Base-by-base conservation (phyloP, 2,329 filamentous ascomycete species). In the Raffaelea ambrosiae region DNA sequence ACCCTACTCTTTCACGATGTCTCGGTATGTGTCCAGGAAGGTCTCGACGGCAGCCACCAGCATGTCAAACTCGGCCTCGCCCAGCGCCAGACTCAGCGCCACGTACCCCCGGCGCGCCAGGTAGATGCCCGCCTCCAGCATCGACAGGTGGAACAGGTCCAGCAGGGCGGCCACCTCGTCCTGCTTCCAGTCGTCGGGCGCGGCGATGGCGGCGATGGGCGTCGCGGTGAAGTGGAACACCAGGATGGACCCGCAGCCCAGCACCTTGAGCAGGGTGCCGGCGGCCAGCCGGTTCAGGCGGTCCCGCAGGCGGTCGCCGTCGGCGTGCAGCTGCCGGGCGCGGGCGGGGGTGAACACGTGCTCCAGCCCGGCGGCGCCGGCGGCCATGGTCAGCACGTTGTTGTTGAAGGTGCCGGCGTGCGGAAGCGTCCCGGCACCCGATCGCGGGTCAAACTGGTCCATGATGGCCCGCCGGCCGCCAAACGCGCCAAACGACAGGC, bases 381-480 rank as follows among this genome's bases (percentile, higher is more conserved):
- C 74, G 18, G 67, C 65, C 69, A 83, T 84, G 2, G 73, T 73
- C 13, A 83, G 60, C 2, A 69, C 52, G 54, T 82, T 81, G 54
- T 82, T 82, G 54, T 83, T 81, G 61, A 79, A 82, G 0, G 78
- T 82, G 0, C 78, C 78, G 0, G 75, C 72, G 53, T 82, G 77
- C 1, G 63, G 59, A 4, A 77, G 59, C 2, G 59, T 10, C 20
- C 20, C 4, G 33, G 82, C 62, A 29, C 26, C 13, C 56, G 84
- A 67, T 48, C 75, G 71, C 46, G 84, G 67, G 42, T 83, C 79
- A 53, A 86, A 83, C 54, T 86, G 80, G 13, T 50, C 46, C 82
- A 96, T 95, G 48, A 95, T 65, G 61, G 95, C 52, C 19, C 43
- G 45, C 55, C 65, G 60, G 0, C 77, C 77, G 3, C 78, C 77